Evolutionary conservation across 371 early-diverging fungal species (phyloP), one percentile per base, ranked within the genome.

Genomic region (Mortierella polycephala): DNA sequence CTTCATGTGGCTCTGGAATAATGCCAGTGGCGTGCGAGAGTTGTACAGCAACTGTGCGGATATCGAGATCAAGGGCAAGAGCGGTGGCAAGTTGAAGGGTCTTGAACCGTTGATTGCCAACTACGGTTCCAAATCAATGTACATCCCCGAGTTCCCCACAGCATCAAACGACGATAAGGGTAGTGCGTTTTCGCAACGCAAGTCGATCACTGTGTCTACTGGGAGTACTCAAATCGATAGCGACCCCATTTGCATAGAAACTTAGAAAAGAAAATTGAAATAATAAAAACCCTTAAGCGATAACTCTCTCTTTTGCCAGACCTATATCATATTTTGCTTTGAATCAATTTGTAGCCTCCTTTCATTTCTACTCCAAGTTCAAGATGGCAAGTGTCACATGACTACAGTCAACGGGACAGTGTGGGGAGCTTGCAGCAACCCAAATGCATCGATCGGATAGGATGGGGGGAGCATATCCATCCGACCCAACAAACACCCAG

Each of bases 41-140:
- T 85, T 85, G 44, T 94, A 93, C 84, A 87, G 86, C 84, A 89
- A 89, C 83, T 92, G 93, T 74, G 88, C 87, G 14, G 92, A 92
- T 60, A 82, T 91, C 30, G 76, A 75, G 37, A 85, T 93, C 64
- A 51, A 75, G 30, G 60, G 61, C 12, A 85, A 86, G 12, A 62
- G 58, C 54, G 65, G 61, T 9, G 79, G 73, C 18, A 37, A 62
- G 30, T 16, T 79, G 21, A 50, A 41, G 58, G 69, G 72, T 12
- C 49, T 61, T 21, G 64, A 30, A 37, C 69, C 72, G 3, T 23
- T 77, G 49, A 60, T 67, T 62, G 61, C 72, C 51, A 77, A 68
- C 71, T 71, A 68, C 39, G 76, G 76, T 13, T 40, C 62, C 57
- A 45, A 45, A 16, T 58, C 64, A 5, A 5, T 54, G 2, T 6